Evolutionary conservation across 768 basidiomycete species (phyloP).

Genomic region (Gloeophyllum trabeum): DNA sequence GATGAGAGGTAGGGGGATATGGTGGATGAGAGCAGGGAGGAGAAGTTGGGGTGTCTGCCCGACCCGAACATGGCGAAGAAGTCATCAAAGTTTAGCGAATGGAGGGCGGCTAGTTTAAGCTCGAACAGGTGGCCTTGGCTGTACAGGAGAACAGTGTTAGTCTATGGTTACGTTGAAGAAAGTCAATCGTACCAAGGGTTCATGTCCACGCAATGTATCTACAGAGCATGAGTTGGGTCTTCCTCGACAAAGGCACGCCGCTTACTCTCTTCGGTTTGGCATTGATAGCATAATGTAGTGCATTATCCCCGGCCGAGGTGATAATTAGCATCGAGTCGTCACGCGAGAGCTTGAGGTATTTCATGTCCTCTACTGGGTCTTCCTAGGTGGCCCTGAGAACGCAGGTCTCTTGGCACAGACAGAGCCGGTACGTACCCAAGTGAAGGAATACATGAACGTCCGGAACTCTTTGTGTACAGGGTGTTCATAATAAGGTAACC

Average conservation of each 20-base stretch:
- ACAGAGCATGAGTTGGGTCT: not conserved
- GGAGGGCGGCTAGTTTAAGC: slow-evolving; percentile 61
- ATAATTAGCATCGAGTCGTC: slow-evolving; percentile 65
- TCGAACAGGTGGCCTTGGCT: slow-evolving; percentile 72
- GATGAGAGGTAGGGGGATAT: slow-evolving; percentile 62
- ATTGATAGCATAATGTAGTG: slow-evolving; percentile 67
- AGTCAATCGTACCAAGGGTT: slow-evolving; percentile 43
- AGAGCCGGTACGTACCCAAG: slow-evolving; percentile 28
- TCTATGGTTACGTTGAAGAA: not conserved
- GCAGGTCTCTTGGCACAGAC: slow-evolving; percentile 1
- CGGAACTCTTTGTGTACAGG: slow-evolving; percentile 57
- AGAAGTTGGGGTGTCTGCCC: slow-evolving; percentile 50
- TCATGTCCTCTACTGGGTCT: slow-evolving; percentile 67
- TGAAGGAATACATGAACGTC: slow-evolving; percentile 55
- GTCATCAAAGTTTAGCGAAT: slow-evolving; percentile 44
- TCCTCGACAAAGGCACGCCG: not conserved
- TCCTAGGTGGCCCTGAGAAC: slow-evolving; percentile 25
- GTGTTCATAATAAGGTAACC: slow-evolving; percentile 61
- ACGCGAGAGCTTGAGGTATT: slow-evolving; percentile 40
- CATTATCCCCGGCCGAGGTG: slow-evolving; percentile 73
- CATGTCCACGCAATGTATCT: slow-evolving; percentile 65
- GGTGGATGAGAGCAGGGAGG: slow-evolving; percentile 42
- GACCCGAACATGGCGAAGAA: slow-evolving; percentile 61
- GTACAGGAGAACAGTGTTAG: slow-evolving; percentile 1
- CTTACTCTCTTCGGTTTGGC: slow-evolving; percentile 34